Conservation (phyloP, 1,284 basidiomycete species). For the Apiotrichum veenhuisii region DNA sequence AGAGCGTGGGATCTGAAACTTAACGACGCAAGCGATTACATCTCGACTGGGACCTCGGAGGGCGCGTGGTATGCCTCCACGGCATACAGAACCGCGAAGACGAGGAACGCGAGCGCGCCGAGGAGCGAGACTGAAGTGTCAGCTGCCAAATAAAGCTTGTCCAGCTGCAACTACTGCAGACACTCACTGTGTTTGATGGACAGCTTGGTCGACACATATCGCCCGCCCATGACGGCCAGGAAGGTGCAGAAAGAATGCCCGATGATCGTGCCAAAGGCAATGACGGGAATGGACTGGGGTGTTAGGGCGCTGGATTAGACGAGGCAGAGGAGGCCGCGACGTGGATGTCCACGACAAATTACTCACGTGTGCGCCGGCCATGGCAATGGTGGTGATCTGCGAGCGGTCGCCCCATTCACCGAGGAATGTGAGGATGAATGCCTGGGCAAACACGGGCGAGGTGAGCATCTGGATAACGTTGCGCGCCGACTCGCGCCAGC, state of each 20-base stretch:
- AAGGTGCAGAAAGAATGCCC: constrained; percentile 87
- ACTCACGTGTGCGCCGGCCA: constrained; percentile 91
- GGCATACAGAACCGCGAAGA: constrained; percentile 74
- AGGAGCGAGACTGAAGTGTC: constrained; percentile 68
- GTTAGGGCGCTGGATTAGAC: neutral
- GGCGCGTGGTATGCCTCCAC: constrained; percentile 58
- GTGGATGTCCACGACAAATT: too few species aligned
- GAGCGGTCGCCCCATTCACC: constrained; percentile 98
- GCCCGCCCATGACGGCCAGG: constrained; percentile 83
- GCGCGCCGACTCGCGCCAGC: constrained; percentile 8
- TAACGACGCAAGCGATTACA: too few species aligned
- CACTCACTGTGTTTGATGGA: constrained; percentile 88
- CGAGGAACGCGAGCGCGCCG: constrained; percentile 74
- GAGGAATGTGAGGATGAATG: constrained; percentile 90
- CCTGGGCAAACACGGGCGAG: constrained; percentile 91
- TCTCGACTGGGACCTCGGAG: constrained; percentile 2
- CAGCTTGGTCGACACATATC: constrained; percentile 87
- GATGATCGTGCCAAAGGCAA: constrained; percentile 82
- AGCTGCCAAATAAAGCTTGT: neutral
- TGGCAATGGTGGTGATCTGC: constrained; percentile 94
- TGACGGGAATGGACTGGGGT: constrained; percentile 65
- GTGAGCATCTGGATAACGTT: constrained; percentile 65
- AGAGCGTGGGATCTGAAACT: too few species aligned
- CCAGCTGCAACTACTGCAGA: too few species aligned
- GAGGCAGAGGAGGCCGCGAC: too few species aligned